Percentiles rank a stretch among this genome's conserved stretches.
phyloP scores from a whole-genome alignment of 352 stramenopile species.

The Phytopythium boreale region DNA sequence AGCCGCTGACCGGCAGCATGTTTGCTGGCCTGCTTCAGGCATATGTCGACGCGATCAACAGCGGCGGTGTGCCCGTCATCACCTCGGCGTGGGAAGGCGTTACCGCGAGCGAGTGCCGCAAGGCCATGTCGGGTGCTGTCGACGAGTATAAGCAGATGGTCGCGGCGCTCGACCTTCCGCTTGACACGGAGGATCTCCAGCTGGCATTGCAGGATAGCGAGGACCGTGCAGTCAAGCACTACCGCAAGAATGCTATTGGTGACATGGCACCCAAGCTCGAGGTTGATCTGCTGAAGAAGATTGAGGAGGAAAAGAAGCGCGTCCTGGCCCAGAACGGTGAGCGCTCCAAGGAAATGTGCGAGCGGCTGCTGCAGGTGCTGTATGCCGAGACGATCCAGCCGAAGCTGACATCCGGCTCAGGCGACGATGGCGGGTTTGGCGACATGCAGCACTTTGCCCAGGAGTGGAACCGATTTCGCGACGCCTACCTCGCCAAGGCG shows the following conservation, averaged over 20 bases:
- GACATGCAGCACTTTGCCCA: constrained; percentile 81
- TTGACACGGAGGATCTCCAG: constrained; percentile 68
- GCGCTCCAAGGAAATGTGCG: constrained; percentile 77
- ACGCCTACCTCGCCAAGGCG: constrained; percentile 70
- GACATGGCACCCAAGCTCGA: constrained; percentile 67
- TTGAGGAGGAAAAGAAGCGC: constrained; percentile 62
- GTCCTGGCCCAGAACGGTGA: constrained; percentile 42
- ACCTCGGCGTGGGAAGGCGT: constrained; percentile 86
- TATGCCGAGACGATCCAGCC: constrained; percentile 82
- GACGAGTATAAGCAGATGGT: constrained; percentile 68
- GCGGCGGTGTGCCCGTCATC: constrained; percentile 86
- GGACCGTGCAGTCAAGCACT: constrained; percentile 46
- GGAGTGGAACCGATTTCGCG: constrained; percentile 70
- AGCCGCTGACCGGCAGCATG: constrained; percentile 79
- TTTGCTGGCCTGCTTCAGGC: constrained; percentile 78
- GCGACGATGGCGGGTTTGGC: constrained; percentile 54
- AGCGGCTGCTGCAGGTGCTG: constrained; percentile 73
- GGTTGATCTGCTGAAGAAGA: constrained; percentile 55
- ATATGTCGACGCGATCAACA: constrained; percentile 86
- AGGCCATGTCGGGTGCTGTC: constrained; percentile 56
- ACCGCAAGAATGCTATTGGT: constrained; percentile 61
- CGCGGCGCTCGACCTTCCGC: constrained; percentile 52
- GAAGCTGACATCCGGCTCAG: constrained; percentile 46
- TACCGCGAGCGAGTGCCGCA: constrained; percentile 75
- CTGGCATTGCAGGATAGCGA: constrained; percentile 57